Base-by-base conservation (phyloP, 2,329 filamentous ascomycete species). In the Ophiosphaerella narmari region DNA sequence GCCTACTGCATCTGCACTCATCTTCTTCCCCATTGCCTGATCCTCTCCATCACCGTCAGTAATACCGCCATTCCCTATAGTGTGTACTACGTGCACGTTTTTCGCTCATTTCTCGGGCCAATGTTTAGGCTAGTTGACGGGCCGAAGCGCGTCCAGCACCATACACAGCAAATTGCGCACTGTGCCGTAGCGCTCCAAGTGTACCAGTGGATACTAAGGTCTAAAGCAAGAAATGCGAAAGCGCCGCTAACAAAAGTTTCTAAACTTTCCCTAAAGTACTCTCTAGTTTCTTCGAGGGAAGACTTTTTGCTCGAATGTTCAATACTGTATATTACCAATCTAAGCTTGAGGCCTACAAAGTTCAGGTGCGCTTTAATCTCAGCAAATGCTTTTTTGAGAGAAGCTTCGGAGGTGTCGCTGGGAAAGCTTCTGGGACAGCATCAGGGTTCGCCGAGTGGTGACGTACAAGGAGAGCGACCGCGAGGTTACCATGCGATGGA, bases 181-280 rank as follows among this genome's bases (percentile, higher is more conserved):
- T 84, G 46, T 80, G 81, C 6, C 81, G 72, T 52, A 83, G 66
- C 0, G 80, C 79, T 0, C 80, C 81, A 3, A 83, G 65, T 0
- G 81, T 84, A 0, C 81, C 81, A 0, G 81, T 84, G 58, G 84
- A 83, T 45, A 85, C 81, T 24, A 84, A 62, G 0, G 80, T 83
- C 63, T 62, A n/a, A 6, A 43, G 12, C 0, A 21, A 29, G 11
- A 11, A 29, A 85, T 0, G 77, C 74, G 57, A 85, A 80, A 1
- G 81, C 81, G 0, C 81, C 82, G 2, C 80, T 81, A 1, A 80
- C 80, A 65, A 83, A 85, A 0, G 72, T 74, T 44, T 79, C 75
- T 50, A 85, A 55, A 42, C 75, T 79, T 2, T 76, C 65, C n/a
- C 62, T 63, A 46, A 71, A 71, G 13, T 70, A 62, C 43, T 82